These are phyloP conservation scores for Neonectria ditissima DNA, from an alignment of 2,329 filamentous ascomycete genomes.

Conservation along the genomic window DNA sequence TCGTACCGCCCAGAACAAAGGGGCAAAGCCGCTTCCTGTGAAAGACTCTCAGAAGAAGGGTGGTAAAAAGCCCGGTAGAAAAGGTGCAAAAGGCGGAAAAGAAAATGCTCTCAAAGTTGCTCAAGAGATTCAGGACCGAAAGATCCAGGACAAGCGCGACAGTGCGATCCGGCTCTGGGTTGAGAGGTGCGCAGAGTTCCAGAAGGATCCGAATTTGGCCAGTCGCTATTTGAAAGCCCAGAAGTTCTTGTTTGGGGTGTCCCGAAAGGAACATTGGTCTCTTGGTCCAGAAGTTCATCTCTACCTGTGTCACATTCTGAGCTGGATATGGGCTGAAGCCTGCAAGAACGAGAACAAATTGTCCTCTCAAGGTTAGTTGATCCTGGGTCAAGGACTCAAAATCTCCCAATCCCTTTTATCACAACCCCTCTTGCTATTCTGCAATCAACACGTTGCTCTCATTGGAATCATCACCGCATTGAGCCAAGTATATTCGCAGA, in stretches of 20 bases:
- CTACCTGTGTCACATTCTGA: slow-evolving; percentile 52
- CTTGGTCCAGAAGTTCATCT: slow-evolving; percentile 52
- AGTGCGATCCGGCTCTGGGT: slow-evolving; percentile 58
- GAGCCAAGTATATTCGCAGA: no score
- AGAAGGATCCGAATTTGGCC: slow-evolving; percentile 56
- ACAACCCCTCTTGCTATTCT: background rate
- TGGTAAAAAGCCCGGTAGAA: slow-evolving; percentile 52
- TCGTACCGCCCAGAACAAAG: slow-evolving; percentile 14
- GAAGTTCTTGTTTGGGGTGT: slow-evolving; percentile 59
- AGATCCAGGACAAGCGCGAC: slow-evolving; percentile 43
- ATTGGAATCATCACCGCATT: background rate
- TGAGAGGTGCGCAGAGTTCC: slow-evolving; percentile 57
- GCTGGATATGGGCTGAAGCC: slow-evolving; percentile 28
- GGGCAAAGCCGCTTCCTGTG: slow-evolving; percentile 12
- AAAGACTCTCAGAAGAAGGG: slow-evolving; percentile 5
- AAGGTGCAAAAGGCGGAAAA: slow-evolving; percentile 42
- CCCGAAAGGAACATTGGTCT: slow-evolving; percentile 44
- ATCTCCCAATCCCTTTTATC: background rate
- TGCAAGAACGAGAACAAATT: background rate
- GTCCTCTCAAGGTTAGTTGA: slow-evolving; percentile 16
- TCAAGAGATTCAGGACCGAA: slow-evolving; percentile 51
- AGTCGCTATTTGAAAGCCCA: slow-evolving; percentile 61
- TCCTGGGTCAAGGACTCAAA: background rate
- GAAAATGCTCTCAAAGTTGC: slow-evolving; percentile 52
- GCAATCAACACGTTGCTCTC: background rate